Percentiles rank a stretch among this genome's conserved stretches.
Evolutionary conservation across 2,329 filamentous ascomycete species (phyloP).

Genomic region (Epichloe festucae): DNA sequence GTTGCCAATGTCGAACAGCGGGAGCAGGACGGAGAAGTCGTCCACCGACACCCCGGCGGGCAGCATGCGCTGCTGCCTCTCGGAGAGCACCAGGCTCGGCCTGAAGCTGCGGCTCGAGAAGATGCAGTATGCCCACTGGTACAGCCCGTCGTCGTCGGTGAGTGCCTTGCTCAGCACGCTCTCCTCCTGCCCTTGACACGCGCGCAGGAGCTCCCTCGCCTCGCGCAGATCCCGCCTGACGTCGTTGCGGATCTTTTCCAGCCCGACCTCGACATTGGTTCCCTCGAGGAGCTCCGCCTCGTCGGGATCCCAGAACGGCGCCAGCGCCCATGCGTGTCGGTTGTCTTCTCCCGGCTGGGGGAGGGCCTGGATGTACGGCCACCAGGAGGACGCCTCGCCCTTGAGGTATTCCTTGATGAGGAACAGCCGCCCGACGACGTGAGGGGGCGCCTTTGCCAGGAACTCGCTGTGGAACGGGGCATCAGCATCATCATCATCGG

Average conservation of each 20-base stretch:
- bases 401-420: slow-evolving; percentile 54
- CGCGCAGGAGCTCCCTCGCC: slow-evolving; percentile 25
- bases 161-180: slow-evolving; percentile 20
- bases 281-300: slow-evolving; percentile 45
- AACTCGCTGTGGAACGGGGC: slow-evolving; percentile 34
- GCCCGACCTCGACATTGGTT: slow-evolving; percentile 37
- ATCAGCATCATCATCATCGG: neutral
- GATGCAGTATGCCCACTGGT: slow-evolving; percentile 52
- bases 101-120: slow-evolving; percentile 54
- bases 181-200: slow-evolving; percentile 1
- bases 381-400: slow-evolving; percentile 49
- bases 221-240: slow-evolving; percentile 33
- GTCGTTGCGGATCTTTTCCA: slow-evolving; percentile 33
- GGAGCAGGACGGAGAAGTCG: slow-evolving; percentile 55
- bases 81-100: slow-evolving; percentile 41
- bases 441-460: slow-evolving; percentile 35
- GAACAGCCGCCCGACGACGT: slow-evolving; percentile 54
- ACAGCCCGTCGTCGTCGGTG: slow-evolving; percentile 33
- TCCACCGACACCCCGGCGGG: slow-evolving; percentile 27
- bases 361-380: slow-evolving; percentile 54
- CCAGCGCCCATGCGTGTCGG: slow-evolving; percentile 36
- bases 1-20: slow-evolving; percentile 60
- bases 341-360: slow-evolving; percentile 43
- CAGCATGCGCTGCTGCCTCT: slow-evolving; percentile 13
- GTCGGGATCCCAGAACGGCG: slow-evolving; percentile 49